A percentile compares a stretch with the other conserved stretches of the same genome.
phyloP scores from a whole-genome alignment of 106 monocot genomes.

The Dendrobium catenatum region DNA sequence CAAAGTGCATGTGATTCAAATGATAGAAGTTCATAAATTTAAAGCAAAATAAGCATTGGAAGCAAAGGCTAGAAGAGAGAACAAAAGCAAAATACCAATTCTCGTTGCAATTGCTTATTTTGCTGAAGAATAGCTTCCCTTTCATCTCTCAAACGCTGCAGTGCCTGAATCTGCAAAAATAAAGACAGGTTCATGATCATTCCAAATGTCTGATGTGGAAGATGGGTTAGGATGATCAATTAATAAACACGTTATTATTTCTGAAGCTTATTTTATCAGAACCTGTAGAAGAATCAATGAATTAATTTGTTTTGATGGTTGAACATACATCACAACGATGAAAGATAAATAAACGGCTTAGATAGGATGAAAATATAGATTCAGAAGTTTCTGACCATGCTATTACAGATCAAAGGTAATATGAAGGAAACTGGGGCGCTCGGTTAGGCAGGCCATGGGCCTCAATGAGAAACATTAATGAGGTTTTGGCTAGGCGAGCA shows the following conservation, averaged over 20 bases:
- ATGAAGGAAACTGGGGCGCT: too few species aligned
- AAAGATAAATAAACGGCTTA: background rate
- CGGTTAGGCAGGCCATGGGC: too few species aligned
- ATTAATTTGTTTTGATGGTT: too few species aligned
- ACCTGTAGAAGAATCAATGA: background rate
- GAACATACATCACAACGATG: background rate
- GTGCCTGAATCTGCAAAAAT: constrained; percentile 28
- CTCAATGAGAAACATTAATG: too few species aligned
- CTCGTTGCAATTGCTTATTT: constrained; percentile 45
- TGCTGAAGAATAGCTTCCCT: constrained; percentile 47
- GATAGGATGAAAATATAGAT: background rate
- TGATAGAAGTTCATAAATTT: background rate
- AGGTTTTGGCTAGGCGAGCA: too few species aligned
- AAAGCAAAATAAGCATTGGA: background rate
- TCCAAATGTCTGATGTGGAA: too few species aligned
- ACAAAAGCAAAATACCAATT: constrained; percentile 32
- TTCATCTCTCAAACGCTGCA: constrained; percentile 61
- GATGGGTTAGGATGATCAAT: background rate
- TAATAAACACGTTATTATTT: background rate
- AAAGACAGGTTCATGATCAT: background rate
- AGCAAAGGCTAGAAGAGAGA: background rate
- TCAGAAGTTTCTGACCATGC: too few species aligned
- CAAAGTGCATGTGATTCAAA: too few species aligned
- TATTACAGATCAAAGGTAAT: too few species aligned
- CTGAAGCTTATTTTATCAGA: background rate